phyloP scores from a whole-genome alignment of 495 filamentous ascomycete species.

The Tuber brumale region DNA sequence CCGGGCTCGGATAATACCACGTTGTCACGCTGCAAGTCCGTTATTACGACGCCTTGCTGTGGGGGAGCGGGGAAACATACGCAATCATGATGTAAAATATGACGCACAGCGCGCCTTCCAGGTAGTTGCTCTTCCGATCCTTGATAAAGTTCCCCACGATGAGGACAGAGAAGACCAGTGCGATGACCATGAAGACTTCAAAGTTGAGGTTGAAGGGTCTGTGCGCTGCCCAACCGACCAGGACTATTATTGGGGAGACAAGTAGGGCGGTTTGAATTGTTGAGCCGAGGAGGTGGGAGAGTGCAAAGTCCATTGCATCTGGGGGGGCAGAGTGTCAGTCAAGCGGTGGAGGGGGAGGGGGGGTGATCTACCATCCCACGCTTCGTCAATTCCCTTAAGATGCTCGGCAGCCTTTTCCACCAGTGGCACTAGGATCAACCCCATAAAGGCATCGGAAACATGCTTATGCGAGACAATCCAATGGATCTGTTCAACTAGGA shows the following conservation, averaged over 20 bases:
- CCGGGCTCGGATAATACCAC: constrained; percentile 51
- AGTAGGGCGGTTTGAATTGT: constrained; percentile 86
- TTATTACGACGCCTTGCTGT: background rate
- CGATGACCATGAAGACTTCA: constrained; percentile 78
- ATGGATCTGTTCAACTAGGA: constrained; percentile 73
- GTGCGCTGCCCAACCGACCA: constrained; percentile 75
- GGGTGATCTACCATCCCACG: constrained; percentile 62
- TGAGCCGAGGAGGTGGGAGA: constrained; percentile 80
- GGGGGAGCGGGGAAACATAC: constrained; percentile 17
- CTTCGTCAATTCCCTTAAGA: constrained; percentile 83
- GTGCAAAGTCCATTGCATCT: constrained; percentile 71
- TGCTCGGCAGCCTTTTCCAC: constrained; percentile 92
- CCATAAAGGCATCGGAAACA: constrained; percentile 73
- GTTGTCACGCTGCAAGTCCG: constrained; percentile 48
- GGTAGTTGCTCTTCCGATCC: constrained; percentile 72
- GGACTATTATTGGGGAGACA: constrained; percentile 74
- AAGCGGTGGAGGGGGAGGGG: background rate
- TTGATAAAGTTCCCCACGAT: constrained; percentile 77
- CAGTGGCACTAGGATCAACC: constrained; percentile 69
- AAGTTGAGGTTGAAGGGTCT: constrained; percentile 75
- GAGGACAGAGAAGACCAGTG: constrained; percentile 78
- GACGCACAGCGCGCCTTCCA: constrained; percentile 72
- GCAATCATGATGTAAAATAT: constrained; percentile 61
- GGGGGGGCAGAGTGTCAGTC: constrained; percentile 13
- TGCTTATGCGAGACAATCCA: constrained; percentile 57